A percentile compares a stretch with the other conserved stretches of the same genome.
These are phyloP conservation scores for Phytophthora rubi DNA, from an alignment of 352 stramenopile genomes.

Conservation along the genomic window DNA sequence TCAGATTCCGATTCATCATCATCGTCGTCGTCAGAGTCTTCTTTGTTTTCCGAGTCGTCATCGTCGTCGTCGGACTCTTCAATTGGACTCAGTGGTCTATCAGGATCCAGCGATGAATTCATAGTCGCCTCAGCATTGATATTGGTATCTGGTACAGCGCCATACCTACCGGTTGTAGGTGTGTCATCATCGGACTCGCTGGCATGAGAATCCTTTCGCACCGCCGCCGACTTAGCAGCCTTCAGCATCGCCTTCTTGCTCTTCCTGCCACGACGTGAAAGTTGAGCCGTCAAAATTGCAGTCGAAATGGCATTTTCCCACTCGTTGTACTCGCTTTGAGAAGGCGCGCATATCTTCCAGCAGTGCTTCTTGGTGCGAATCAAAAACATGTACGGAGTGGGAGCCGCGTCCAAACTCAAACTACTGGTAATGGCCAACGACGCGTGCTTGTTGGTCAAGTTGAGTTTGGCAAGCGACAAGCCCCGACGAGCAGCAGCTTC, in stretches of 20 bases:
- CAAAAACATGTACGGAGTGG: slow-evolving; percentile 74
- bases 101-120: slow-evolving; percentile 19
- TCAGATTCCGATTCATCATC: slow-evolving; percentile 46
- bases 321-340: slow-evolving; percentile 61
- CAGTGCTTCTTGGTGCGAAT: slow-evolving; percentile 67
- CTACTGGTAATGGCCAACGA: slow-evolving; percentile 70
- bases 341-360: slow-evolving; percentile 75
- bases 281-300: slow-evolving; percentile 62
- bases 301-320: slow-evolving; percentile 84
- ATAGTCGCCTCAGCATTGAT: slow-evolving; percentile 17
- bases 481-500: slow-evolving; percentile 60
- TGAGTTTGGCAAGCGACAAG: slow-evolving; percentile 69
- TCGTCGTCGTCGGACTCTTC: slow-evolving; percentile 53
- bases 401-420: slow-evolving; percentile 56
- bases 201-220: slow-evolving; percentile 28
- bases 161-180: not conserved
- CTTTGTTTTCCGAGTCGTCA: slow-evolving; percentile 50
- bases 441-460: slow-evolving; percentile 66
- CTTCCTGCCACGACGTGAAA: slow-evolving; percentile 46
- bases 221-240: slow-evolving; percentile 22
- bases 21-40: slow-evolving; percentile 44
- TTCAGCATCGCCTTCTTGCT: slow-evolving; percentile 44
- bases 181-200: slow-evolving; percentile 31
- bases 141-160: slow-evolving; percentile 7
- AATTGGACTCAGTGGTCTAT: slow-evolving; percentile 26